These are phyloP conservation scores for Cylindrodendrum hubeiense DNA, from an alignment of 2,329 filamentous ascomycete genomes.

Conservation along the genomic window DNA sequence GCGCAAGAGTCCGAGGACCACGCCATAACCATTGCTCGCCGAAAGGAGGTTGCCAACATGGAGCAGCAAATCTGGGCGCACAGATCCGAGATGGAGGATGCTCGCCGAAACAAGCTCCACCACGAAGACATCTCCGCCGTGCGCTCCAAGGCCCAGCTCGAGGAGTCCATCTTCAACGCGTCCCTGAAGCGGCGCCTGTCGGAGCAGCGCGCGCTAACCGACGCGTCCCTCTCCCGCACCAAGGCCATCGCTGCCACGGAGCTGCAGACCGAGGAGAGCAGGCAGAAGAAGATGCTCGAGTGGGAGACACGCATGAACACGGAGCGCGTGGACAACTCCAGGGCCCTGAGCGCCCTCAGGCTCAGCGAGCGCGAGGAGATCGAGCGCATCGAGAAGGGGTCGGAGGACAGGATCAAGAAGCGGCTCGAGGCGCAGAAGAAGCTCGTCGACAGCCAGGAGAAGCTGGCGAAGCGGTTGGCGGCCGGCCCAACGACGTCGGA, in stretches of 20 bases:
- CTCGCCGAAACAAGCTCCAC: conserved; percentile 60
- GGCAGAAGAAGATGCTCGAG: conserved; percentile 59
- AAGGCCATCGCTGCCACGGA: conserved; percentile 61
- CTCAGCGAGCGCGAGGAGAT: conserved; percentile 65
- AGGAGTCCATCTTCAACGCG: conserved; percentile 55
- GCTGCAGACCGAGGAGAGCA: conserved; percentile 57
- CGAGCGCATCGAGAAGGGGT: conserved; percentile 60
- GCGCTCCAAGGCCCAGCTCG: conserved; percentile 59
- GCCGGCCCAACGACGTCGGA: conserved; percentile 47
- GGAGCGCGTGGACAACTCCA: conserved; percentile 62
- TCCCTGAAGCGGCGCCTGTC: conserved; percentile 52
- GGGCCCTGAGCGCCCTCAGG: conserved; percentile 61
- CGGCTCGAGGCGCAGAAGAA: conserved; percentile 65
- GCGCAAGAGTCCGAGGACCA: conserved; percentile 64
- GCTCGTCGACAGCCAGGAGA: conserved; percentile 62
- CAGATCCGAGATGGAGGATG: conserved; percentile 65
- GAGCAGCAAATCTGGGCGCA: conserved; percentile 63
- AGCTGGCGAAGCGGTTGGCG: conserved; percentile 58
- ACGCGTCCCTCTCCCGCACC: conserved; percentile 58
- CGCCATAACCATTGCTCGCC: conserved; percentile 59
- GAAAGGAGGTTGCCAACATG: conserved; percentile 63
- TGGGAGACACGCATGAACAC: conserved; percentile 62
- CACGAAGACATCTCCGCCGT: conserved; percentile 59
- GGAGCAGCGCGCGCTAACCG: conserved; percentile 62
- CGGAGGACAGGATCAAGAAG: conserved; percentile 59